Base-by-base conservation (phyloP, 768 basidiomycete genomes). In the Lactarius psammicola region DNA sequence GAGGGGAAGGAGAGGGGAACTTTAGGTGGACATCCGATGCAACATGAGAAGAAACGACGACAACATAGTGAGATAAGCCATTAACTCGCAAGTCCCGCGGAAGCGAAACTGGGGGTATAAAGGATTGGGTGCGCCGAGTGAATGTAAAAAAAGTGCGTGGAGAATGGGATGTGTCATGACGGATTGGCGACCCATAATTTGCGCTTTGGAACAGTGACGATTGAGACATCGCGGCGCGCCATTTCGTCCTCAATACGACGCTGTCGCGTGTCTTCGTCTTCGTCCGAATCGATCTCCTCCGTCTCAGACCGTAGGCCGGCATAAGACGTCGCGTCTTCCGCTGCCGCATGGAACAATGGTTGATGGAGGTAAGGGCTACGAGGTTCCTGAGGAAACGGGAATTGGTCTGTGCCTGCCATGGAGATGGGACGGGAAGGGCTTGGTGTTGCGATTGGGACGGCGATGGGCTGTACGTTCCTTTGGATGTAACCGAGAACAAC, bases 171-270 rank as follows among this genome's bases (percentile, higher is more conserved):
- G 18, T 64, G 57, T 68, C 61, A 80, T 72, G 79, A 78, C 17
- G 88, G 89, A 75, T 94, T 94, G 60, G 84, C 82, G 56, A 93
- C 82, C 81, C 85, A 86, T 63, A 94, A 76, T 72, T 83, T 86
- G 69, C 90, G 88, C 73, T 85, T 87, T 23, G 92, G 92, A 15
- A 86, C 83, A 23, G 80, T 80, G 67, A 93, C 84, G 71, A 93
- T 90, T n/a, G 88, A 89, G 34, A 93, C 90, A 69, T 93, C 90
- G 57, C 92, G 83, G 69, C 90, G 80, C 44, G 81, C 85, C 83
- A 94, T 90, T 75, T 93, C 91, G 64, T 88, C 87, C 73, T 93
- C 92, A 38, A 92, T 91, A 70, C 84, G 80, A 65, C 85, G 81
- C 74, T 92, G 90, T 66, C 86, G 80, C 15, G 85, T 81, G 57